Evolutionary conservation across 805 yeast species (phyloP).

Genomic region (Pichia gijzeniarum): DNA sequence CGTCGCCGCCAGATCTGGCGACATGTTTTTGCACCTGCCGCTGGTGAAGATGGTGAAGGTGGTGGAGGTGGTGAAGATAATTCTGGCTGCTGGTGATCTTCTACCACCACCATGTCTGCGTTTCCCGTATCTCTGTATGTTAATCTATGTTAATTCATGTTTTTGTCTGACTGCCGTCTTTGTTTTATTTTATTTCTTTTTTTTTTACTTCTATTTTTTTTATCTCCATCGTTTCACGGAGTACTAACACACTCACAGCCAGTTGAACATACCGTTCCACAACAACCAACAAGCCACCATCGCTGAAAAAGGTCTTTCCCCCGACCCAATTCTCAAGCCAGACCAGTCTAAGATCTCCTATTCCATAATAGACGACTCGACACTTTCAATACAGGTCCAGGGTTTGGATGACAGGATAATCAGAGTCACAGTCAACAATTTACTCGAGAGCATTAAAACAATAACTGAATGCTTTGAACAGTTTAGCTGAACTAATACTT

Average conservation of each 20-base stretch:
- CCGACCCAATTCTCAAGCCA: constrained; percentile 77
- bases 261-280: constrained; percentile 59
- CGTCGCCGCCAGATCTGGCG: too few relatives aligned
- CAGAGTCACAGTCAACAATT: constrained; percentile 78
- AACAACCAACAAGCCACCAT: constrained; percentile 52
- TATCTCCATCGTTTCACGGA: neutral
- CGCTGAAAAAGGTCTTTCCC: constrained; percentile 54
- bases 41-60: neutral
- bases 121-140: constrained; percentile 5
- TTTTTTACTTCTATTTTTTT: neutral
- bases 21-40: too few relatives aligned
- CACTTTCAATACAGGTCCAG: constrained; percentile 42
- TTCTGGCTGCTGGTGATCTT: too few relatives aligned
- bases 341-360: constrained; percentile 53
- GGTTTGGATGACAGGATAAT: constrained; percentile 69
- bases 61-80: neutral
- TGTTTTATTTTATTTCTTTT: neutral
- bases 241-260: constrained; percentile 20
- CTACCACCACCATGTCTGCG: neutral
- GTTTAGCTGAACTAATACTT: constrained; percentile 35
- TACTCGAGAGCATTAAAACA: constrained; percentile 70
- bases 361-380: constrained; percentile 24
- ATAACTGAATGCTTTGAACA: constrained; percentile 76
- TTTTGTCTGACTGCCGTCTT: neutral
- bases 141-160: neutral